phyloP scores from a whole-genome alignment of 106 monocot species.

The Dioscorea dumetorum region DNA sequence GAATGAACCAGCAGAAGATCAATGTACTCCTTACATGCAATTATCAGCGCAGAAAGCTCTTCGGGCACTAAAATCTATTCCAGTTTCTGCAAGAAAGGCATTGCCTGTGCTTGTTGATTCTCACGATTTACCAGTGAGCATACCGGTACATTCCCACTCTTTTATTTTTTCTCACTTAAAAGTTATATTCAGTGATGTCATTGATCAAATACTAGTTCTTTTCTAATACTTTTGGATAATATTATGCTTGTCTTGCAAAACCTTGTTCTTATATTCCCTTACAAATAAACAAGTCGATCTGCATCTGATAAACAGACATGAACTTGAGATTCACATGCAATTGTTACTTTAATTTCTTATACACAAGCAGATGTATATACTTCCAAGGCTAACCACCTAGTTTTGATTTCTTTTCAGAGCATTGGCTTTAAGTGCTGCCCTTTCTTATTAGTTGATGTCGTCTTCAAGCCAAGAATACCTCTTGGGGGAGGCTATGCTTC shows the following conservation, averaged over 20 bases:
- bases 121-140: slow-evolving; percentile 42
- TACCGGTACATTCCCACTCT: slow-evolving; percentile 51
- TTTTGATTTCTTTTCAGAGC: slow-evolving; percentile 38
- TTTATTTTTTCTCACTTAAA: not conserved
- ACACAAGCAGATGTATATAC: not conserved
- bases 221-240: no score
- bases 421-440: slow-evolving; percentile 73
- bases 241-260: no score
- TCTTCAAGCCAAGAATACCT: slow-evolving; percentile 75
- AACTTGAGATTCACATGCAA: no score
- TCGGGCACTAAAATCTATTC: slow-evolving; percentile 44
- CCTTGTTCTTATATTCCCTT: no score
- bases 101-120: slow-evolving; percentile 70
- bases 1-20: not conserved
- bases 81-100: slow-evolving; percentile 58
- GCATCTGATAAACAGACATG: no score
- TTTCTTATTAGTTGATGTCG: slow-evolving; percentile 21
- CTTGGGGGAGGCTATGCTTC: slow-evolving; percentile 92
- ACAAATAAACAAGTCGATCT: no score
- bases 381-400: not conserved
- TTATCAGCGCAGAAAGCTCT: slow-evolving; percentile 61
- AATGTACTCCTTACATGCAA: slow-evolving; percentile 19
- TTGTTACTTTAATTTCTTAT: no score
- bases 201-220: no score
- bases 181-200: not conserved